These are phyloP conservation scores for Lithospermum erythrorhizon DNA, from an alignment of 257 asterid species.

Conservation along the genomic window DNA sequence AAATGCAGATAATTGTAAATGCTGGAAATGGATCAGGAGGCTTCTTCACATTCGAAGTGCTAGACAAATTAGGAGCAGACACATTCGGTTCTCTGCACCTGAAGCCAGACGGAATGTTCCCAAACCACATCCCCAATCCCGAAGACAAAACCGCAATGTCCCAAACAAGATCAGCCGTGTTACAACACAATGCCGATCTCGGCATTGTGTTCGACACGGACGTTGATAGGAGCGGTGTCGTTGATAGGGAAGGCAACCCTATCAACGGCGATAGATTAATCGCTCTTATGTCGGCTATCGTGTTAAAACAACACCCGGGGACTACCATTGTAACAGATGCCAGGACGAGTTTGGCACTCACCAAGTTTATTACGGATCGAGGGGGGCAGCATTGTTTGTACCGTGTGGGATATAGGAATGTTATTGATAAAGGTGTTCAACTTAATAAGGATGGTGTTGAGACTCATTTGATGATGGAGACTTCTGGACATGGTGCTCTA, in stretches of 20 bases:
- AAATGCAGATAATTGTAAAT: constrained; percentile 77
- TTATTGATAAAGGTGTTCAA: constrained; percentile 74
- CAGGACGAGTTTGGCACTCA: constrained; percentile 65
- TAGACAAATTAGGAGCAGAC: constrained; percentile 92
- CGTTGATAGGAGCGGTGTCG: constrained; percentile 85
- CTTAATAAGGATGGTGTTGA: constrained; percentile 59
- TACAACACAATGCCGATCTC: constrained; percentile 56
- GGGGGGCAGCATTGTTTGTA: constrained; percentile 80
- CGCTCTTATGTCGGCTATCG: constrained; percentile 75
- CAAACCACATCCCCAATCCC: constrained; percentile 91
- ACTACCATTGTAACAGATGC: constrained; percentile 83
- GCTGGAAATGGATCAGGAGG: constrained; percentile 99
- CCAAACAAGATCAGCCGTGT: constrained; percentile 63
- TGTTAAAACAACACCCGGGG: constrained; percentile 60
- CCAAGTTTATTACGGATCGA: constrained; percentile 36
- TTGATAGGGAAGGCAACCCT: constrained; percentile 61
- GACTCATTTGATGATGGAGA: constrained; percentile 92
- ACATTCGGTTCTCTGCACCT: constrained; percentile 88
- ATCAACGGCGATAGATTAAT: constrained; percentile 75
- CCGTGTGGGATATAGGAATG: constrained; percentile 84
- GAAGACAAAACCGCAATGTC: constrained; percentile 89
- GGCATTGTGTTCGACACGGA: constrained; percentile 92
- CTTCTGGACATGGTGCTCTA: constrained; percentile 85
- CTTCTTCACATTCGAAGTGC: constrained; percentile 82
- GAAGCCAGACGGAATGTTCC: constrained; percentile 92